phyloP scores from a whole-genome alignment of 345 rosid species.

The Luvunga scandens region DNA sequence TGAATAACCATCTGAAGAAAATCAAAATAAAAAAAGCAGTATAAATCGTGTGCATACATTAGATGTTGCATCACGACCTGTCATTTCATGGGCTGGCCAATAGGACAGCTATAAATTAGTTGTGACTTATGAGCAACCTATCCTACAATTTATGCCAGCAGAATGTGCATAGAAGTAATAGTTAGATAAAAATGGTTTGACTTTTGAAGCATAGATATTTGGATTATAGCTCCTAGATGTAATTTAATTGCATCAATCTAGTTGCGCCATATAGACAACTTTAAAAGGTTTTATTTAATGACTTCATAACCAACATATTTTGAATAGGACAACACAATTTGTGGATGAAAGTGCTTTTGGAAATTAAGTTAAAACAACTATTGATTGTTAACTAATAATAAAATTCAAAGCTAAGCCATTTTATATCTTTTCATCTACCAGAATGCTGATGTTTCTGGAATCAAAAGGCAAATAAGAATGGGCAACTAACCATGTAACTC shows the following conservation, averaged over 20 bases:
- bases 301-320: neutral
- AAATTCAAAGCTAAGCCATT: neutral
- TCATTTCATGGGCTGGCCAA: neutral
- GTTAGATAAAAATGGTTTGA: neutral
- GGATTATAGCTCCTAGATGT: neutral
- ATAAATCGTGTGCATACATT: neutral
- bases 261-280: neutral
- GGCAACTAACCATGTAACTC: neutral
- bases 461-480: neutral
- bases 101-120: neutral
- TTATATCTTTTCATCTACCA: neutral
- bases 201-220: neutral
- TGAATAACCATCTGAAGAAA: neutral
- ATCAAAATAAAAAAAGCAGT: neutral
- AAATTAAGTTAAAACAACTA: neutral
- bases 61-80: neutral
- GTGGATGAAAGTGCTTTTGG: neutral
- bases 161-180: neutral
- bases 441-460: neutral
- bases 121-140: neutral
- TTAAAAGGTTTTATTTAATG: neutral
- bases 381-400: neutral
- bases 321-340: neutral
- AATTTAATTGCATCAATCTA: neutral
- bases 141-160: neutral